These are phyloP conservation scores for Sisymbrium altissimum DNA, from an alignment of 345 rosid species.

Conservation along the genomic window DNA sequence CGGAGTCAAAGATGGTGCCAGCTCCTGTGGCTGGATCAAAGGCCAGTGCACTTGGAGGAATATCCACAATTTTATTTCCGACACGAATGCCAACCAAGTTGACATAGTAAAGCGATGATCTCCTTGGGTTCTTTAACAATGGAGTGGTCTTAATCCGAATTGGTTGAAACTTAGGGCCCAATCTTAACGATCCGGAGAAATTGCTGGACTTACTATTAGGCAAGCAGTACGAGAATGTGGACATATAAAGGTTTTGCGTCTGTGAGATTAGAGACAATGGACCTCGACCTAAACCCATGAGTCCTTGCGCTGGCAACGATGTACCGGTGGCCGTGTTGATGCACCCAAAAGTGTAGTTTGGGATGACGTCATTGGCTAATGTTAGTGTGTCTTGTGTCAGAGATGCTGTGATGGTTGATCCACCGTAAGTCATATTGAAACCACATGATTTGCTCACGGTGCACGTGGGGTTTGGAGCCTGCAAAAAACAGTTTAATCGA, in stretches of 20 bases:
- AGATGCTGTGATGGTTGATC: constrained; percentile 63
- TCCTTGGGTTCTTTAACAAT: constrained; percentile 68
- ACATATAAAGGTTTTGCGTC: constrained; percentile 59
- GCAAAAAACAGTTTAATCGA: not conserved
- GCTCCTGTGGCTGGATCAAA: constrained; percentile 77
- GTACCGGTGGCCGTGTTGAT: constrained; percentile 60
- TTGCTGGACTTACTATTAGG: constrained; percentile 68
- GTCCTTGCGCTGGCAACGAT: constrained; percentile 82
- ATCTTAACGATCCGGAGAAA: constrained; percentile 83
- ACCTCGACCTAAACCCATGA: constrained; percentile 85
- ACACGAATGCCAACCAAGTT: constrained; percentile 71
- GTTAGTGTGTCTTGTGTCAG: constrained; percentile 64
- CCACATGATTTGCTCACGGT: constrained; percentile 49
- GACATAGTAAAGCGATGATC: constrained; percentile 85
- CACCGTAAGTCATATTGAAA: constrained; percentile 81
- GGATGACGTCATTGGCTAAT: constrained; percentile 55
- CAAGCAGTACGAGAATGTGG: constrained; percentile 89
- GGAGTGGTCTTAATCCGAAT: constrained; percentile 71
- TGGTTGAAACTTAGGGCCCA: constrained; percentile 83
- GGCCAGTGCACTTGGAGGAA: constrained; percentile 64
- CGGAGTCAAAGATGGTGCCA: constrained; percentile 92
- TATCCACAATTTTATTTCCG: constrained; percentile 64
- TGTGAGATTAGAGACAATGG: constrained; percentile 77
- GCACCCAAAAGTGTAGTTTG: constrained; percentile 81
- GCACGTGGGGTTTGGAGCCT: constrained; percentile 75